phyloP scores from a whole-genome alignment of 805 yeast genomes.

The Hanseniaspora jakobsenii region DNA sequence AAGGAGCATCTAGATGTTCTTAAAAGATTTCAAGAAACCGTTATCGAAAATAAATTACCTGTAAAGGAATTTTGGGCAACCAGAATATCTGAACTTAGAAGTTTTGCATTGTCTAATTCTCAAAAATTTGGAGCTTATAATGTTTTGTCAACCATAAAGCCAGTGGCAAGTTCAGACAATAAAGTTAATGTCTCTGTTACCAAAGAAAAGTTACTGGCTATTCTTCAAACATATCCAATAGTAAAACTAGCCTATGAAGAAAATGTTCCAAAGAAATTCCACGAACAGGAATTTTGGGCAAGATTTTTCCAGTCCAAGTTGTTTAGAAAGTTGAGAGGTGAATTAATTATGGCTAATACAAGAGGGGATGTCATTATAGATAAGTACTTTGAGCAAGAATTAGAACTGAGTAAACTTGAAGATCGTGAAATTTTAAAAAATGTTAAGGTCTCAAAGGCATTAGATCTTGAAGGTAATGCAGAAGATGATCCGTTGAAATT shows the following conservation, averaged over 20 bases:
- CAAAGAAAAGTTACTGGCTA: constrained; percentile 76
- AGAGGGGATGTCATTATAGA: constrained; percentile 79
- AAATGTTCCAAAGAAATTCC: constrained; percentile 67
- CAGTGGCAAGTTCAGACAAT: constrained; percentile 85
- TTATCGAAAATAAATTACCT: constrained; percentile 61
- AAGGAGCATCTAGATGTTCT: constrained; percentile 57
- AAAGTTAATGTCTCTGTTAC: constrained; percentile 88
- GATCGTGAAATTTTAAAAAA: constrained; percentile 28
- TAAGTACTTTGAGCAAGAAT: constrained; percentile 62
- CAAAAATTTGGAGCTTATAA: constrained; percentile 90
- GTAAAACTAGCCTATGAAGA: constrained; percentile 82
- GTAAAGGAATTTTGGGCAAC: constrained; percentile 82
- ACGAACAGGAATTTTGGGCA: constrained; percentile 93
- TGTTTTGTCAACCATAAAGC: constrained; percentile 83
- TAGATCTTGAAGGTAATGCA: constrained; percentile 70
- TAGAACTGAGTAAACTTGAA: constrained; percentile 40
- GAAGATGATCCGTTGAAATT: constrained; percentile 63
- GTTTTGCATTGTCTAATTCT: constrained; percentile 70
- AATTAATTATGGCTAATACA: constrained; percentile 58
- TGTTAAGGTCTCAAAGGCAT: constrained; percentile 49
- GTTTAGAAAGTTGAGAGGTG: constrained; percentile 82
- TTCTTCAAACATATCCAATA: constrained; percentile 85
- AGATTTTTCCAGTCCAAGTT: constrained; percentile 83
- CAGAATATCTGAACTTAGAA: constrained; percentile 63
- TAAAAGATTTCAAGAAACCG: constrained; percentile 75